These are phyloP conservation scores for Ceratocystis papillata DNA, from an alignment of 2,329 filamentous ascomycete genomes.

Conservation along the genomic window DNA sequence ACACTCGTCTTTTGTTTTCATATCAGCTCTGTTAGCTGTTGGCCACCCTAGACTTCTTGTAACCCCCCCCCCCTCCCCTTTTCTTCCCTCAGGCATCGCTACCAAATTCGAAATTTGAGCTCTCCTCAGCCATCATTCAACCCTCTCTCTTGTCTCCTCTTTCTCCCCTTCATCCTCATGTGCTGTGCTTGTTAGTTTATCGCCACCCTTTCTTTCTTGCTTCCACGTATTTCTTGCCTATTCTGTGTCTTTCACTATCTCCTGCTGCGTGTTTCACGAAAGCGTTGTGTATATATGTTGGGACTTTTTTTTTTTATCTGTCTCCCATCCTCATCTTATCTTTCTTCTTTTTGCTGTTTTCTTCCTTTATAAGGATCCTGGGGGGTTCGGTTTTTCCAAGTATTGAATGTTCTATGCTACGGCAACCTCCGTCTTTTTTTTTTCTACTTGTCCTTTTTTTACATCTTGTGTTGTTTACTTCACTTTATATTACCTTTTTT, in stretches of 20 bases:
- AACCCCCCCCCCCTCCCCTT: no score
- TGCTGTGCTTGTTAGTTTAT: not conserved
- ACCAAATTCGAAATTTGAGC: no score
- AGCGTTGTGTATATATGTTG: constrained; percentile 5
- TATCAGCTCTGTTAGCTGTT: no score
- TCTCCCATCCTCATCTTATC: not conserved
- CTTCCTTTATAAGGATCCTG: not conserved
- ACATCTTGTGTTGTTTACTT: not conserved
- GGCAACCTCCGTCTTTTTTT: not conserved
- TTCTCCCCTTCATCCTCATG: not conserved
- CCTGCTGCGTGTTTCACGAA: not conserved
- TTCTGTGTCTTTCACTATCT: constrained; percentile 7
- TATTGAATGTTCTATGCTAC: not conserved
- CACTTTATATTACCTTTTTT: not conserved
- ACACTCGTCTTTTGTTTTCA: not conserved
- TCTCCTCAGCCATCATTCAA: not conserved
- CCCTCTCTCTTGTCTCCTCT: not conserved
- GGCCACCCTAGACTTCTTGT: no score
- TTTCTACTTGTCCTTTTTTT: not conserved
- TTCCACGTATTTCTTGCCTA: not conserved
- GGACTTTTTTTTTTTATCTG: not conserved
- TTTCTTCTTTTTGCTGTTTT: constrained; percentile 1
- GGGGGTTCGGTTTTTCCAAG: not conserved
- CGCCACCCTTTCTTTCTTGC: not conserved
- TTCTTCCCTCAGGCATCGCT: no score